Evolutionary conservation across 257 asterid species (phyloP).

Genomic region (Paraleonurus japonicus): DNA sequence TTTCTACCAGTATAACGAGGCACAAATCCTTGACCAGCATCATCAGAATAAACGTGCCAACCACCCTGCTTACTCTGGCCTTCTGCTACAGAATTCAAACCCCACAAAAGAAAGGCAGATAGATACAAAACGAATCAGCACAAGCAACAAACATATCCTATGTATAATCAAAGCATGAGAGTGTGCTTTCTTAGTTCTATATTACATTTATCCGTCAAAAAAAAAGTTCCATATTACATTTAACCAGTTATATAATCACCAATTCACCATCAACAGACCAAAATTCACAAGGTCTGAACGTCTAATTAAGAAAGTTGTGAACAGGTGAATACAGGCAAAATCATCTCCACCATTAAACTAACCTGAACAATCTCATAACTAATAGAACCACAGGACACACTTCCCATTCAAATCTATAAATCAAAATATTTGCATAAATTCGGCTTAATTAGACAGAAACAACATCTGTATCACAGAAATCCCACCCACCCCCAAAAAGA

Average conservation of each 20-base stretch:
- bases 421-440: not conserved
- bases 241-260: not conserved
- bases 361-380: slow-evolving; percentile 1
- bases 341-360: slow-evolving; percentile 14
- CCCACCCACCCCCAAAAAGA: not conserved
- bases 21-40: slow-evolving; percentile 57
- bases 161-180: not conserved
- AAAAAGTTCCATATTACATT: too few species aligned
- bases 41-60: slow-evolving; percentile 68
- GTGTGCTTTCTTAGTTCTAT: not conserved
- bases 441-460: not conserved
- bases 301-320: not conserved
- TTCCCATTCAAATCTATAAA: not conserved
- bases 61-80: slow-evolving; percentile 95
- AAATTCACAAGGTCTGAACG: not conserved
- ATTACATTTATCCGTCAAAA: too few species aligned
- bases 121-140: slow-evolving; percentile 26
- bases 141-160: slow-evolving; percentile 16
- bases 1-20: slow-evolving; percentile 62
- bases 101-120: slow-evolving; percentile 22
- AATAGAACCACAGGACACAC: slow-evolving; percentile 9
- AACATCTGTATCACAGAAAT: not conserved
- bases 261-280: slow-evolving; percentile 1
- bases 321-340: slow-evolving; percentile 1
- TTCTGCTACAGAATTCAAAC: slow-evolving; percentile 45